Evolutionary conservation across 2,329 filamentous ascomycete species (phyloP).

Genomic region (Epichloe hybrida): DNA sequence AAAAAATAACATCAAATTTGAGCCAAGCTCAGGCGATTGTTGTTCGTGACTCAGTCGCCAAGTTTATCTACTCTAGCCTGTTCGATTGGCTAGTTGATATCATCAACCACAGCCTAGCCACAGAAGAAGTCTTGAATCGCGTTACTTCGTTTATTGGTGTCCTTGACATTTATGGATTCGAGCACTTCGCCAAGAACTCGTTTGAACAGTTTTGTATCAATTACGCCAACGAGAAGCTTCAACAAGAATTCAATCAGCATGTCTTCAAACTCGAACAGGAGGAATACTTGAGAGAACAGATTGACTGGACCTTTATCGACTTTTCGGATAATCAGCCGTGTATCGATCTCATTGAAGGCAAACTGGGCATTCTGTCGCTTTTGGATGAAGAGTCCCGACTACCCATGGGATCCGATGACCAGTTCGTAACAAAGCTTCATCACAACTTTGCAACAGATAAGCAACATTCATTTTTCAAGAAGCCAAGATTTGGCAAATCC

Average conservation of each 20-base stretch:
- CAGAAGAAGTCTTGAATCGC: slow-evolving; percentile 69
- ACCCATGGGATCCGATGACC: slow-evolving; percentile 94
- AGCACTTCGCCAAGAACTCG: slow-evolving; percentile 98
- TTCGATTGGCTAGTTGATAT: slow-evolving; percentile 99
- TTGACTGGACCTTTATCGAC: slow-evolving; percentile 99
- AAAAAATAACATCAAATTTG: slow-evolving; percentile 94
- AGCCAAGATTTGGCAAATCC: slow-evolving; percentile 93
- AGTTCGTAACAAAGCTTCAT: slow-evolving; percentile 92
- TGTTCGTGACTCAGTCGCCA: slow-evolving; percentile 92
- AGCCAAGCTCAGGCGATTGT: slow-evolving; percentile 88
- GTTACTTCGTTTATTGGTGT: slow-evolving; percentile 92
- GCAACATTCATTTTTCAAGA: slow-evolving; percentile 96
- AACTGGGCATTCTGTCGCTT: slow-evolving; percentile 81
- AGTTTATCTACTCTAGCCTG: slow-evolving; percentile 95
- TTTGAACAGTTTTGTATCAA: slow-evolving; percentile 99
- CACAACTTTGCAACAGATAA: slow-evolving; percentile 85
- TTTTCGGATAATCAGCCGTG: slow-evolving; percentile 99
- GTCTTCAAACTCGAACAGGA: slow-evolving; percentile 99
- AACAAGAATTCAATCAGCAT: slow-evolving; percentile 98
- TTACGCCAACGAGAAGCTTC: slow-evolving; percentile 97
- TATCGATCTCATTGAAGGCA: slow-evolving; percentile 96
- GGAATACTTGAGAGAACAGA: slow-evolving; percentile 89
- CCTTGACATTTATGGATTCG: slow-evolving; percentile 97
- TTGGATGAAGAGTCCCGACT: slow-evolving; percentile 92
- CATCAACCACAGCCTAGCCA: slow-evolving; percentile 83